A percentile compares a stretch with the other conserved stretches of the same genome.
Conservation (phyloP, 2,329 filamentous ascomycete species). For the Didymella exigua region DNA sequence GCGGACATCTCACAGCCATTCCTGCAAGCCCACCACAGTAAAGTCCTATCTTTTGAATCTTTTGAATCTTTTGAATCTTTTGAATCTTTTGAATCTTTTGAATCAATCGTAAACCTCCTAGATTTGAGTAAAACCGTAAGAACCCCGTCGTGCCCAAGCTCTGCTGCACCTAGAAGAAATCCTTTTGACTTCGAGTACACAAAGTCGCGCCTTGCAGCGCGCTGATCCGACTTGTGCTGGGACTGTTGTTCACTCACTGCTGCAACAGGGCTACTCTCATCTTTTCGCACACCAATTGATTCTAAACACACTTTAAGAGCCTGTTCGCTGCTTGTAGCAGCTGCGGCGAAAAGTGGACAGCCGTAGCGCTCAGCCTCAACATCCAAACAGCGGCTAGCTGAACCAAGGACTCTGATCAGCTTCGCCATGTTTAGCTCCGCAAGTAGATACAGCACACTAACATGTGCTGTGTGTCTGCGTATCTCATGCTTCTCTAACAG, state of each 20-base stretch:
- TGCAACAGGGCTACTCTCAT: not conserved
- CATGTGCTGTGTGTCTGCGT: conserved; percentile 19
- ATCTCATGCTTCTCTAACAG: conserved; percentile 38
- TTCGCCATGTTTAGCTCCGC: conserved; percentile 27
- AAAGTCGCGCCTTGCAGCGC: conserved; percentile 19
- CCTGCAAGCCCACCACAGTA: not conserved
- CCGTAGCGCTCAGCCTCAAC: conserved; percentile 41
- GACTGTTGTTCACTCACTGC: too few species aligned
- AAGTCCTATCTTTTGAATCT: not conserved
- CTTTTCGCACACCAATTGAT: not conserved
- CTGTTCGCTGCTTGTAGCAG: not conserved
- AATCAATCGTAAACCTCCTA: conserved; percentile 12
- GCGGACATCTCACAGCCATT: not conserved
- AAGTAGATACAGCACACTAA: conserved; percentile 27
- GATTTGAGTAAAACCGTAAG: conserved; percentile 27
- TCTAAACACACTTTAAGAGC: not conserved
- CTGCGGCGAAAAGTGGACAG: conserved; percentile 5
- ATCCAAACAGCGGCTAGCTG: conserved; percentile 23
- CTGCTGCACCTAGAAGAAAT: conserved; percentile 31
- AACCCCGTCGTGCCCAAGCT: conserved; percentile 26
- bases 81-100: not conserved
- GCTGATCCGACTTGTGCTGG: not conserved
- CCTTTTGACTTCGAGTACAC: conserved; percentile 18
- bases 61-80: not conserved
- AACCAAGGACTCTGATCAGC: conserved; percentile 38